Conservation (phyloP, 306 rosid species). For the Casuarina cunninghamiana region DNA sequence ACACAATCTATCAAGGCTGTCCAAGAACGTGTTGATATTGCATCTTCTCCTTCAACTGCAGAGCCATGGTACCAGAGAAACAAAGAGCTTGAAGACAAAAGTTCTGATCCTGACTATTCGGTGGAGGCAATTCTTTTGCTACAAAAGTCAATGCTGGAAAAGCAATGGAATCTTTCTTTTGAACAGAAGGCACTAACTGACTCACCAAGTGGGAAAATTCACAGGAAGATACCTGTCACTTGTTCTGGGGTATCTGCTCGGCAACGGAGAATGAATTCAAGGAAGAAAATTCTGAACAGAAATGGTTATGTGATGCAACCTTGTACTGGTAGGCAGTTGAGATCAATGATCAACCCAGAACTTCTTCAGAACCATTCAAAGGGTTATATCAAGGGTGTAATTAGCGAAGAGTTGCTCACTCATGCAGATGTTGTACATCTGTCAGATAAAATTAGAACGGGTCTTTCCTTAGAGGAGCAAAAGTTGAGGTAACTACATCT, state of each 20-base stretch:
- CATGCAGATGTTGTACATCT: conserved; percentile 86
- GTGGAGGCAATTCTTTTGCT: conserved; percentile 87
- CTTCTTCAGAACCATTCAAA: conserved; percentile 57
- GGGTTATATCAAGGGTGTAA: conserved; percentile 77
- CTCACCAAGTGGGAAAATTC: conserved; percentile 26
- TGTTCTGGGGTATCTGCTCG: conserved; percentile 98
- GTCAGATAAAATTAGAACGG: conserved; percentile 76
- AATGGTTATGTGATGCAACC: conserved; percentile 34
- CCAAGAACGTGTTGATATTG: conserved; percentile 59
- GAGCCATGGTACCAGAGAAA: conserved; percentile 49
- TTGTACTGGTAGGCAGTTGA: conserved; percentile 39
- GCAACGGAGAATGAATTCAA: conserved; percentile 69
- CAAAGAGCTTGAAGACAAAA: conserved; percentile 52
- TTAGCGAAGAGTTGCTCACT: conserved; percentile 69
- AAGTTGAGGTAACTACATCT: conserved; percentile 62
- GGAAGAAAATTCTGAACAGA: conserved; percentile 45
- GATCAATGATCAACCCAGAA: conserved; percentile 49
- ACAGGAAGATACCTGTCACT: conserved; percentile 56
- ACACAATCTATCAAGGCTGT: conserved; percentile 63
- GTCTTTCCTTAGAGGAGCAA: conserved; percentile 73
- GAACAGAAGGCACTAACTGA: conserved; percentile 42
- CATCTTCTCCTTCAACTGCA: conserved; percentile 35
- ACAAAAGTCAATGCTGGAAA: conserved; percentile 93
- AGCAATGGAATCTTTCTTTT: conserved; percentile 89
- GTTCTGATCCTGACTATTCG: conserved; percentile 54